These are phyloP conservation scores for Candida taoyuanica DNA, from an alignment of 805 yeast genomes.

Conservation along the genomic window DNA sequence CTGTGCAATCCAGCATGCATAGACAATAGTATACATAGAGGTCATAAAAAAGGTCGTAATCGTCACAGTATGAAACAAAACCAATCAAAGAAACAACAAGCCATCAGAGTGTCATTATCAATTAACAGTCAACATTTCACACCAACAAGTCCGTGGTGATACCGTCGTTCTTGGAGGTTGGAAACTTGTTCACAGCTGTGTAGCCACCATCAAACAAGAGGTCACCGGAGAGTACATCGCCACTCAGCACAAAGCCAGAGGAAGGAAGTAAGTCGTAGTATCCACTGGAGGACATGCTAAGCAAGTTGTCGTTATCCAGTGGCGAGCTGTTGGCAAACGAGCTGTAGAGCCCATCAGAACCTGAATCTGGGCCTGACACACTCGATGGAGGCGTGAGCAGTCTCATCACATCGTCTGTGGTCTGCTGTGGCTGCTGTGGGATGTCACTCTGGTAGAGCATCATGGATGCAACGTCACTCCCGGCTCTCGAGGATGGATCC, in stretches of 20 bases:
- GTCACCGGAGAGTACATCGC: not conserved
- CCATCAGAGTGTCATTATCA: too few relatives aligned
- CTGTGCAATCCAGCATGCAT: too few relatives aligned
- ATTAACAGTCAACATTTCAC: not conserved
- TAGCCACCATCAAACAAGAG: not conserved
- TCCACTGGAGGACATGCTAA: not conserved
- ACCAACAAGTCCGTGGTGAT: not conserved
- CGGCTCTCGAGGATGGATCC: not conserved
- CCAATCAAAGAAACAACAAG: too few relatives aligned
- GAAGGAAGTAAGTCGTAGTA: not conserved
- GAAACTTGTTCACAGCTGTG: not conserved
- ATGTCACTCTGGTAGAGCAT: constrained; percentile 7
- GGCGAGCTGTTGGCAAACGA: constrained; percentile 16
- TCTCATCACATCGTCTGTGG: constrained; percentile 10
- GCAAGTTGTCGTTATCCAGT: constrained; percentile 10
- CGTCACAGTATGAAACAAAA: too few relatives aligned
- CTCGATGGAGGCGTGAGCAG: constrained; percentile 23
- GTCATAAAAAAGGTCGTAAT: too few relatives aligned
- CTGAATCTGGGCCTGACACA: constrained; percentile 16
- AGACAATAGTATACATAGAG: too few relatives aligned
- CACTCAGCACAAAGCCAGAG: not conserved
- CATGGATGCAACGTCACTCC: constrained; percentile 4
- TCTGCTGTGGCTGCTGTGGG: constrained; percentile 13
- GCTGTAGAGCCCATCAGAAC: constrained; percentile 4
- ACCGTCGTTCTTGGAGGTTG: not conserved